Percentiles rank a stretch among this genome's conserved stretches.
phyloP scores from a whole-genome alignment of 139 green algal species.

The Dunaliella primolecta region DNA sequence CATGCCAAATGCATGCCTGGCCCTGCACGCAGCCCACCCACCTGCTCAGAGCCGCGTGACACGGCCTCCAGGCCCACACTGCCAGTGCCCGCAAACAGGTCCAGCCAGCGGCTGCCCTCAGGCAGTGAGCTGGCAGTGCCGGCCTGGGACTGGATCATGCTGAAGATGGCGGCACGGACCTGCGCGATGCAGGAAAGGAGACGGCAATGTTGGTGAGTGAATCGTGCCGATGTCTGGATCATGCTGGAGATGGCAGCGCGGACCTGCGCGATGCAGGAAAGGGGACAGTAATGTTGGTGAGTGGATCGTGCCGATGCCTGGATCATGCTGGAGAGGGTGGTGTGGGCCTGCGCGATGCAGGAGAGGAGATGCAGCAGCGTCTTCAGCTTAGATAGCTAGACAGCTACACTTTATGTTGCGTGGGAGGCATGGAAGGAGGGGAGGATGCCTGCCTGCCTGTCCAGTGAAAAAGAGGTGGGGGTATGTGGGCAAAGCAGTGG shows the following conservation, averaged over 20 bases:
- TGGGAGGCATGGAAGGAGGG: too few relatives aligned
- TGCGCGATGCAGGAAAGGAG: conserved; percentile 6
- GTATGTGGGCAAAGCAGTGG: too few relatives aligned
- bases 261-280: conserved; percentile 36
- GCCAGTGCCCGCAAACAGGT: conserved; percentile 82
- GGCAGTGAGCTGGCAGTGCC: conserved; percentile 41
- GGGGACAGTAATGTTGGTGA: neutral
- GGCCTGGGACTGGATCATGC: conserved; percentile 63
- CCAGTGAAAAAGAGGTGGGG: too few relatives aligned
- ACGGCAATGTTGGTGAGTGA: neutral
- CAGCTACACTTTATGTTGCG: too few relatives aligned
- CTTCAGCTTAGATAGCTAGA: too few relatives aligned
- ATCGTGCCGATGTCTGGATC: conserved; percentile 37
- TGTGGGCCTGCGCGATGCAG: conserved; percentile 42
- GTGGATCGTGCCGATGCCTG: conserved; percentile 4
- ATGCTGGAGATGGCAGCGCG: conserved; percentile 77
- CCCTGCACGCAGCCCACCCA: too few relatives aligned
- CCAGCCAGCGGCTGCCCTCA: conserved; percentile 62
- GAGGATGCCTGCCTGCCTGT: too few relatives aligned
- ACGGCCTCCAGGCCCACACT: conserved; percentile 63
- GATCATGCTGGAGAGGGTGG: conserved; percentile 80
- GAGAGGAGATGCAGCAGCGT: neutral
- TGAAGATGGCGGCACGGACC: conserved; percentile 74
- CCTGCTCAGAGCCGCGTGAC: conserved; percentile 41
- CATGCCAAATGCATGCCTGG: too few relatives aligned